Evolutionary conservation across 176 grass and related monocot species (phyloP), one percentile per base, ranked within the genome.

Genomic region (Zoysia japonica): DNA sequence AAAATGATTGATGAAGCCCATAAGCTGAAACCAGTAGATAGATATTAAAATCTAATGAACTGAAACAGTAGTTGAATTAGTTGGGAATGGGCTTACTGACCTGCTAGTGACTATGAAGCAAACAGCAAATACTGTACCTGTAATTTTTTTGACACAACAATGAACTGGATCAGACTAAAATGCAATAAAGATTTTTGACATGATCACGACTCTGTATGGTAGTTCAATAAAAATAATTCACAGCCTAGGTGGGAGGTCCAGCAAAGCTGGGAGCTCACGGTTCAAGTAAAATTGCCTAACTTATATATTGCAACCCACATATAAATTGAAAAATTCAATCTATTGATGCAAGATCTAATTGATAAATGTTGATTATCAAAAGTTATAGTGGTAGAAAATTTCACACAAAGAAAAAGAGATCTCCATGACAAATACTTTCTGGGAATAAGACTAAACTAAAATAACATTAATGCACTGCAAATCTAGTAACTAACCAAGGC

Each of bases 1-100:
- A 88, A 91, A 88, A 99, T 99, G 84, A 93, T 93, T 61, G 78
- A 65, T 53, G 96, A 94, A 85, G 90, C 89, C 92, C 96, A 99
- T 64, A 99, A 59, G 85, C 96, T 99, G 90, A 84, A 90, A 89
- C 11, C 46, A 16, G 71, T 11, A 91, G 19, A 60, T 45, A 81
- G 36, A 78, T 79, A 68, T 81, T 52, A 82, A 45, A 81, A 84
- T 81, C 61, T 47, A 79, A 36, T 52, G 16, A 81, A 50, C 51
- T 64, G 40, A 65, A 48, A 48, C n/a, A 80, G 15, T 12, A 85
- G 78, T 6, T 38, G 11, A 51, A 89, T 77, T 67, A 84, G 9
- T 39, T 78, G 15, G 13, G 17, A 72, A 83, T 14, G 54, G 49
- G 4, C 45, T 76, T 16, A 28, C 83, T 76, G 59, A 99, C 96